These are phyloP conservation scores for Neurospora crassa DNA, from an alignment of 2,329 filamentous ascomycete species.

Conservation along the genomic window DNA sequence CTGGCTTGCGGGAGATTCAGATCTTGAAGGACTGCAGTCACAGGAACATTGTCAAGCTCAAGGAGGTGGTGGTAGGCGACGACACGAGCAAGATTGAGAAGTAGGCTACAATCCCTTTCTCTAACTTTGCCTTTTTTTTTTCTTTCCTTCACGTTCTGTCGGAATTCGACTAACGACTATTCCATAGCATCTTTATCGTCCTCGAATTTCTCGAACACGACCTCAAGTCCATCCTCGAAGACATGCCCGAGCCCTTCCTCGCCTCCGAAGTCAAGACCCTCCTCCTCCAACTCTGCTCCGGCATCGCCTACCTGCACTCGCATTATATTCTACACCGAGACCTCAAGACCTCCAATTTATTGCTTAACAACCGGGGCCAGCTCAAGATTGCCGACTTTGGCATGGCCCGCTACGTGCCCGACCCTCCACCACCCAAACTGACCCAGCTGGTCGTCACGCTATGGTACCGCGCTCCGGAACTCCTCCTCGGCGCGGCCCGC, in stretches of 20 bases:
- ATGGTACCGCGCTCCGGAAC: conserved; percentile 90
- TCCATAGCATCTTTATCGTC: conserved; percentile 66
- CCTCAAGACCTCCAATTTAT: conserved; percentile 85
- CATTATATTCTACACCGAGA: conserved; percentile 91
- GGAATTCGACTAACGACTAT: no score
- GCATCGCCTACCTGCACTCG: conserved; percentile 75
- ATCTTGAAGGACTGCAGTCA: conserved; percentile 75
- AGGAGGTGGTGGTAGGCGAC: conserved; percentile 76
- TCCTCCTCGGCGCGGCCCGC: conserved; percentile 67
- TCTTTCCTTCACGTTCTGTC: no score
- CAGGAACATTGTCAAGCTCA: conserved; percentile 69
- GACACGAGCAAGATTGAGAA: conserved; percentile 43
- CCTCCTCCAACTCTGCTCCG: conserved; percentile 70
- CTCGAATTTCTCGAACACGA: conserved; percentile 98
- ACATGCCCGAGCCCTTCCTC: conserved; percentile 90
- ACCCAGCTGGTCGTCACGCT: conserved; percentile 93
- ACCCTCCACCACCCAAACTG: conserved; percentile 62
- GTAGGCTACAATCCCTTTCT: conserved; percentile 23
- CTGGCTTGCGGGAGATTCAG: conserved; percentile 86
- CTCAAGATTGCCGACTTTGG: conserved; percentile 97
- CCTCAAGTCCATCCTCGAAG: conserved; percentile 82
- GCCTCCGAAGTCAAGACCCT: conserved; percentile 89
- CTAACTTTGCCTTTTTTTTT: no score
- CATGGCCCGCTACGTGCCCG: conserved; percentile 79
- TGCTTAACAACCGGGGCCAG: conserved; percentile 89